Evolutionary conservation across 257 asterid genomes (phyloP).

Genomic region (Fraxinus quadrangulata): DNA sequence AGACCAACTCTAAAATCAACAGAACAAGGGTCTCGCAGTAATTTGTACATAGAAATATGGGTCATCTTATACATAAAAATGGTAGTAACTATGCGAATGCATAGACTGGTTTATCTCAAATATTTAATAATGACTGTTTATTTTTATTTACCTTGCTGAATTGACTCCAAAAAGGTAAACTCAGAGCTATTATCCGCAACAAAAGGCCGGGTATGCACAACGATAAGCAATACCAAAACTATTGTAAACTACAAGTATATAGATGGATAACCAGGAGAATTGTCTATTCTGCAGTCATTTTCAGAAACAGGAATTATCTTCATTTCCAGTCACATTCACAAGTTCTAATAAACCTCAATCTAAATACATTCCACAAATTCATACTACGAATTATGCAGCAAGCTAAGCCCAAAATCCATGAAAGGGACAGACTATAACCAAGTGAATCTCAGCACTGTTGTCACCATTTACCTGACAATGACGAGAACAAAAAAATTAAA

Average conservation of each 20-base stretch:
- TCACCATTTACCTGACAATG: too few species aligned
- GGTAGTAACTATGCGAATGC: not conserved
- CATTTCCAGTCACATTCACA: constrained; percentile 33
- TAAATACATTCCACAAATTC: too few species aligned
- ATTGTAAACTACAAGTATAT: not conserved
- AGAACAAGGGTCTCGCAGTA: not conserved
- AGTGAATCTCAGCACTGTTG: too few species aligned
- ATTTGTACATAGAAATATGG: not conserved
- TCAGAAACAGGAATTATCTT: not conserved
- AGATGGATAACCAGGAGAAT: not conserved
- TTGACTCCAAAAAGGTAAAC: not conserved
- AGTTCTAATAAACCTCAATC: constrained; percentile 58
- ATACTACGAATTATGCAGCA: too few species aligned
- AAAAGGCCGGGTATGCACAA: not conserved
- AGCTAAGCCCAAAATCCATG: too few species aligned
- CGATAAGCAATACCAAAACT: not conserved
- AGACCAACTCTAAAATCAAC: not conserved
- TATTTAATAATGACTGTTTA: not conserved
- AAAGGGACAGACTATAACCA: too few species aligned
- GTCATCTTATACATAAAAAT: not conserved
- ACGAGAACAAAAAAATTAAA: too few species aligned
- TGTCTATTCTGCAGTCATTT: not conserved
- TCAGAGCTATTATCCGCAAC: not conserved
- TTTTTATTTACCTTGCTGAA: not conserved
- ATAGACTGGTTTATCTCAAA: not conserved